Evolutionary conservation across 2,329 filamentous ascomycete species (phyloP), one percentile per base, ranked within the genome.

Genomic region (Onygenales sp.): DNA sequence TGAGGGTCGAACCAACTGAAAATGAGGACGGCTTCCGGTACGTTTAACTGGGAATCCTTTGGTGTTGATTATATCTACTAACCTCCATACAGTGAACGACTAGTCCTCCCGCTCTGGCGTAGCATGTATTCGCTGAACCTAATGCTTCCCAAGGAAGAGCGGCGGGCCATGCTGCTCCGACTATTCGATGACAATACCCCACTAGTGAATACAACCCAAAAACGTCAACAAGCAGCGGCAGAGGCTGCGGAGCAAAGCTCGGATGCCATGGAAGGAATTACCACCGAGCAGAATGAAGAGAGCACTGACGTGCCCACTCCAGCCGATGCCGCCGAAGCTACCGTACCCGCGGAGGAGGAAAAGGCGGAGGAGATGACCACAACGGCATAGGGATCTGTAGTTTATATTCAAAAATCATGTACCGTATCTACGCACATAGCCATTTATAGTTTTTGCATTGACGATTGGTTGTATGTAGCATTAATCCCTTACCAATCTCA

Each of bases 121-220:
- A 94, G 90, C 67, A 81, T 95, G 57, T 85, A 91, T 62, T 92
- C 87, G 17, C 78, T 97, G 55, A 98, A 98, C 69, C 81, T 98
- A 52, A 98, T 98, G 93, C 78, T 98, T 65, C 92, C 93, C 49
- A 98, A 98, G 75, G 93, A 98, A 69, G 93, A 98, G 60, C 83
- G 93, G 13, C 85, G 84, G 27, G 93, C 93, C 1, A 94, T 97
- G 89, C 75, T 97, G 61, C 77, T 97, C 58, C 80, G 93, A 21
- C 78, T 98, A 56, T 98, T 86, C 74, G 94, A 96, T 66, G 92
- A 97, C 62, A 86, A 86, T 32, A 86, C 87, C 0, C 89, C 89
- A 3, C 78, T 95, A 47, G 80, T 95, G 58, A 94, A 93, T 67
- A 64, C 63, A 13, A 70, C 68, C 5, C 59, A 63, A 31, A 70